A percentile compares a stretch with the other conserved stretches of the same genome.
phyloP scores from a whole-genome alignment of 192 early-diverging fungal genomes.

The Coemansia sp. region DNA sequence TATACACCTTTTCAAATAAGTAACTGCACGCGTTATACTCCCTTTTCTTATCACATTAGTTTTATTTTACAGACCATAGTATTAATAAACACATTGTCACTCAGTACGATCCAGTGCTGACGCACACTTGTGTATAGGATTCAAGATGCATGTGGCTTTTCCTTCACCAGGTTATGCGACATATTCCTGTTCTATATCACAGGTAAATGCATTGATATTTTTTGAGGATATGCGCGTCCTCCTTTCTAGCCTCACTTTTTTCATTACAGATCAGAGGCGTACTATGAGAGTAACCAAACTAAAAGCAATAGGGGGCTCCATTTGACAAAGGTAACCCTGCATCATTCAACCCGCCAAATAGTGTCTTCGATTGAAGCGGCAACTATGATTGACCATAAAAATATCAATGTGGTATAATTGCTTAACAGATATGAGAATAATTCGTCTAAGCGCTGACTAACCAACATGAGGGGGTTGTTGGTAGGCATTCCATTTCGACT shows the following conservation, averaged over 20 bases:
- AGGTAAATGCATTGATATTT: neutral
- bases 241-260: neutral
- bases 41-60: too few relatives aligned
- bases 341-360: neutral
- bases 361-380: too few relatives aligned
- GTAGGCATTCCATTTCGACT: too few relatives aligned
- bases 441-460: too few relatives aligned
- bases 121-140: neutral
- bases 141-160: constrained; percentile 1
- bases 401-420: neutral
- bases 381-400: neutral
- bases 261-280: neutral
- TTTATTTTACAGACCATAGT: neutral
- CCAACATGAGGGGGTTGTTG: too few relatives aligned
- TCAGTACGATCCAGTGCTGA: neutral
- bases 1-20: neutral
- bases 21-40: neutral
- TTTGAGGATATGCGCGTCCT: neutral
- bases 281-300: neutral
- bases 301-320: neutral
- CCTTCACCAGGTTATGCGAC: neutral
- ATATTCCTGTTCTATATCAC: neutral
- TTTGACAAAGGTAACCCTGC: neutral
- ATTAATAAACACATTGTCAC: neutral
- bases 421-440: too few relatives aligned